Percentiles rank a stretch among this genome's conserved stretches.
phyloP scores from a whole-genome alignment of 2,329 filamentous ascomycete genomes.

The Cladosporium velox region DNA sequence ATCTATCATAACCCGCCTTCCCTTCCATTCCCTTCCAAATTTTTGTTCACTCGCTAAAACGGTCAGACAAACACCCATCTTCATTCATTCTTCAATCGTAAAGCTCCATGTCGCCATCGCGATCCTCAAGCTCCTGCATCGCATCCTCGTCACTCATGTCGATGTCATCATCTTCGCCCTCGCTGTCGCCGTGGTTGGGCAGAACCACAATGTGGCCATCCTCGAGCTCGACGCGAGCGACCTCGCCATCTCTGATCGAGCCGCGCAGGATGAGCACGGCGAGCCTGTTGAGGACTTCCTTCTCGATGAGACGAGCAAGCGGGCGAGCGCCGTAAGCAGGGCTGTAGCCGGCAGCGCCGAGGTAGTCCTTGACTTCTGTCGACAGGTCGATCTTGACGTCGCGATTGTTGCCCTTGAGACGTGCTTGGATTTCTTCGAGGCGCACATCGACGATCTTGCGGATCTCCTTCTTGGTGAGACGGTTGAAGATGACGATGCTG shows the following conservation, averaged over 20 bases:
- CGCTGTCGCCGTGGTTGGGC: conserved; percentile 75
- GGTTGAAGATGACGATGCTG: conserved; percentile 97
- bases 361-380: conserved; percentile 86
- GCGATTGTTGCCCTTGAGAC: conserved; percentile 79
- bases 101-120: conserved; percentile 61
- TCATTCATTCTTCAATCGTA: conserved; percentile 49
- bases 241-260: conserved; percentile 81
- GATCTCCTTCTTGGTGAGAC: conserved; percentile 85
- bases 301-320: conserved; percentile 86
- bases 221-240: conserved; percentile 74
- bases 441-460: conserved; percentile 93
- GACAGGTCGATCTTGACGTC: conserved; percentile 83
- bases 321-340: conserved; percentile 93
- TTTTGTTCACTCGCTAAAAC: neutral
- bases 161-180: conserved; percentile 52
- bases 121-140: conserved; percentile 65
- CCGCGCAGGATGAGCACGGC: conserved; percentile 89
- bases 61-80: neutral
- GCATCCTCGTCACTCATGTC: conserved; percentile 76
- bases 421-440: conserved; percentile 84
- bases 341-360: conserved; percentile 88
- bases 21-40: neutral
- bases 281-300: conserved; percentile 91
- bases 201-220: conserved; percentile 79
- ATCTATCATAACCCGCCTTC: neutral